Percentiles rank a stretch among this genome's conserved stretches.
phyloP scores from a whole-genome alignment of 2,329 filamentous ascomycete species.

The Curvularia sp. region DNA sequence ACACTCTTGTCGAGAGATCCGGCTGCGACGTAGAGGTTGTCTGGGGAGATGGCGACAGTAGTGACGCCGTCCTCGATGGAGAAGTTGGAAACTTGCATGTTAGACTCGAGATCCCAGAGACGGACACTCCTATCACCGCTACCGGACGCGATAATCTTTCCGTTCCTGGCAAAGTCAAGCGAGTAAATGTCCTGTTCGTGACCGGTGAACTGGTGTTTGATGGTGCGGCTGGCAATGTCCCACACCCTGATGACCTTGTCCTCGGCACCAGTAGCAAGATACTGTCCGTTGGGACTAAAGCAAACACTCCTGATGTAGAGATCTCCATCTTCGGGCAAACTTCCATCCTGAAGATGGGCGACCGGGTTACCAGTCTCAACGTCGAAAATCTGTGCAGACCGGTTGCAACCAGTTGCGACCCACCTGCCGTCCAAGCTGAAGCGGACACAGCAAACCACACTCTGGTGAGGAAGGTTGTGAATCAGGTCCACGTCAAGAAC shows the following conservation, averaged over 20 bases:
- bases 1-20: slow-evolving; percentile 98
- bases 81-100: slow-evolving; percentile 80
- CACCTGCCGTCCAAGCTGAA: slow-evolving; percentile 97
- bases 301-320: slow-evolving; percentile 97
- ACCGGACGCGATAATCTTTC: slow-evolving; percentile 91
- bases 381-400: slow-evolving; percentile 99
- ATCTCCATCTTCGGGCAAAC: slow-evolving; percentile 85
- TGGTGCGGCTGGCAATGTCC: slow-evolving; percentile 84
- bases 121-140: slow-evolving; percentile 94
- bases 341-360: slow-evolving; percentile 87
- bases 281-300: slow-evolving; percentile 95
- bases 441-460: slow-evolving; percentile 96
- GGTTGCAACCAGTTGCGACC: slow-evolving; percentile 95
- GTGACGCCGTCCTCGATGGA: slow-evolving; percentile 97
- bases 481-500: slow-evolving; percentile 92
- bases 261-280: slow-evolving; percentile 93
- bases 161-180: slow-evolving; percentile 91
- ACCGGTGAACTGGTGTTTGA: slow-evolving; percentile 92
- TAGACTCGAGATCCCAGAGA: slow-evolving; percentile 92
- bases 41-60: slow-evolving; percentile 95
- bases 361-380: slow-evolving; percentile 86
- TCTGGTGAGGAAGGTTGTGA: slow-evolving; percentile 91
- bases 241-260: slow-evolving; percentile 98
- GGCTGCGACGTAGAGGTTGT: slow-evolving; percentile 91
- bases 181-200: slow-evolving; percentile 99